These are phyloP conservation scores for Anaeromyces robustus DNA, from an alignment of 192 early-diverging fungal species.

Conservation along the genomic window DNA sequence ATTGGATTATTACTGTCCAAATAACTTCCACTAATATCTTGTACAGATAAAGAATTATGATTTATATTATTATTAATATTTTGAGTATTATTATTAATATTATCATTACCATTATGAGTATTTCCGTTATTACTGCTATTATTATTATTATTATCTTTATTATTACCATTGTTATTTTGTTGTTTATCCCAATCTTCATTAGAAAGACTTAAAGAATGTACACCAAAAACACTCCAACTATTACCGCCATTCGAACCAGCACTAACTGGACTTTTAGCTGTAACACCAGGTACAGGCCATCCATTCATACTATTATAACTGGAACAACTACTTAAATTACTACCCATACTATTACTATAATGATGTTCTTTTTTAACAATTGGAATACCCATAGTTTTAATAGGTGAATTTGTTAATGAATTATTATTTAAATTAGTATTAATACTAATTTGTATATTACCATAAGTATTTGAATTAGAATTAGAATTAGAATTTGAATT, in stretches of 20 bases:
- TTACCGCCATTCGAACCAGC: background rate
- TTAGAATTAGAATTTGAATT: no score
- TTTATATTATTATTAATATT: no score
- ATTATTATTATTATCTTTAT: no score
- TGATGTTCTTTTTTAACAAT: background rate
- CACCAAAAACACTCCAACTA: background rate
- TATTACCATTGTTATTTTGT: no score
- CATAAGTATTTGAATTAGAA: no score
- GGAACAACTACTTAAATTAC: background rate
- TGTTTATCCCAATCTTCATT: background rate
- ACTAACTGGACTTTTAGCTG: background rate
- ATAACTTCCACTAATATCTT: no score
- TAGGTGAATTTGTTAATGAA: no score
- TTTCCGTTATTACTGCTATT: background rate
- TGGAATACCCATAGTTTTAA: background rate
- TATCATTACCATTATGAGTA: background rate
- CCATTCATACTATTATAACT: background rate
- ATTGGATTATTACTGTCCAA: no score
- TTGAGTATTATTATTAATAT: no score
- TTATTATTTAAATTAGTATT: no score
- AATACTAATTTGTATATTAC: no score
- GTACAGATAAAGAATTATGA: no score
- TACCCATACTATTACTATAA: background rate
- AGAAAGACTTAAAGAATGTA: background rate
- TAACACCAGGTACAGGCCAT: background rate